A percentile compares a stretch with the other conserved stretches of the same genome.
Evolutionary conservation across 139 green algal genomes (phyloP).

Genomic region (Gonium pectorale): DNA sequence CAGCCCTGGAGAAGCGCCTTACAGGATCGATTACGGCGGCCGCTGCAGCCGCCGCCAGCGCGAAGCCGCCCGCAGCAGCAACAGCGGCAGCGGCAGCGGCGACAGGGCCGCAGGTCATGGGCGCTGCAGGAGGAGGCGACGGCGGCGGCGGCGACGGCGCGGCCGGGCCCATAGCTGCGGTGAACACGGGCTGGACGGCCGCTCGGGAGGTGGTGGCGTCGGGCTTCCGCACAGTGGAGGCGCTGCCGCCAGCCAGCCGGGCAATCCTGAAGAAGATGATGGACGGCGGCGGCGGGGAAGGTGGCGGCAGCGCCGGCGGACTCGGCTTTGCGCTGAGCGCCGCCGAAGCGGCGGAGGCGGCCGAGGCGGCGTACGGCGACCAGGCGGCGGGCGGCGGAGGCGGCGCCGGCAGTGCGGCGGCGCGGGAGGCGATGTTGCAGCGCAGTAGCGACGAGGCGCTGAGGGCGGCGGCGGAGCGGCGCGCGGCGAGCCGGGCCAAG

Average conservation of each 20-base stretch:
- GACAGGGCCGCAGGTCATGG: background rate
- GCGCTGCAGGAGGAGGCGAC: background rate
- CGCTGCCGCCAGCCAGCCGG: background rate
- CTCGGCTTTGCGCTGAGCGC: background rate
- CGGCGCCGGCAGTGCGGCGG: conserved; percentile 4
- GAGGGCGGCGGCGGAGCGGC: background rate
- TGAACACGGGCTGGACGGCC: conserved; percentile 18
- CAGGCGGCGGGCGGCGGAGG: background rate
- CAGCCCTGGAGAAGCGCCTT: conserved; percentile 5
- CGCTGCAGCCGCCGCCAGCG: background rate
- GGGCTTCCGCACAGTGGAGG: background rate
- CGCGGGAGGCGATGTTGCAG: conserved; percentile 12
- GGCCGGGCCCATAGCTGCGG: background rate
- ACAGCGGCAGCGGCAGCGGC: too few relatives aligned
- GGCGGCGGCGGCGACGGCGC: background rate
- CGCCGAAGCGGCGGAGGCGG: background rate
- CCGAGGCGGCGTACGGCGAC: background rate
- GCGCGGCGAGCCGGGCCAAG: background rate
- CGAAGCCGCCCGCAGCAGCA: background rate
- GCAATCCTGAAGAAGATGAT: background rate
- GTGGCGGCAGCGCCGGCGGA: background rate
- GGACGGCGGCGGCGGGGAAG: background rate
- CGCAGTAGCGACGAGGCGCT: conserved; percentile 44
- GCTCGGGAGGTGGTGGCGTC: conserved; percentile 25
- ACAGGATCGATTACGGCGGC: background rate